These are phyloP conservation scores for Agaricales sp. DNA, from an alignment of 1,284 basidiomycete genomes.

Conservation along the genomic window DNA sequence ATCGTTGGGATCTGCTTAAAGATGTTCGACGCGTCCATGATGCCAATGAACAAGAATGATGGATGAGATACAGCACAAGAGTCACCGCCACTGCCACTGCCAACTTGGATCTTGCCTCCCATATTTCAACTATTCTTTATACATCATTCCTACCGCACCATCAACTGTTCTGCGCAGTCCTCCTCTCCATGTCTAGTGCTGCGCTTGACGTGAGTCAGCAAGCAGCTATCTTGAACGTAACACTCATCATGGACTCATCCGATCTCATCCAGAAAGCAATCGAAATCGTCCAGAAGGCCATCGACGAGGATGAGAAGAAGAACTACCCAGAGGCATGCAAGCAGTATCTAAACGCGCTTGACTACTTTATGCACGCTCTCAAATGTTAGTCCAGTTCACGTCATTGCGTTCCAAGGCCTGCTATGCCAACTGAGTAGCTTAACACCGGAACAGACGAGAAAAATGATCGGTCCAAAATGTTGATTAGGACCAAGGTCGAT, in stretches of 20 bases:
- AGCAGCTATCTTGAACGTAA: neutral
- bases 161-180: neutral
- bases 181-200: neutral
- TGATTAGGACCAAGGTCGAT: slow-evolving; percentile 85
- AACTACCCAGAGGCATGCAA: slow-evolving; percentile 95
- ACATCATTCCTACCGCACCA: too few relatives aligned
- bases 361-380: slow-evolving; percentile 93
- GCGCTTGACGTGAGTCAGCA: neutral
- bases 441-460: slow-evolving; percentile 66
- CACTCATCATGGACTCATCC: neutral
- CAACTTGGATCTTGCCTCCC: neutral
- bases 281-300: slow-evolving; percentile 89
- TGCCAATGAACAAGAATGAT: neutral
- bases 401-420: neutral
- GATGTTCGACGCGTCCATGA: slow-evolving; percentile 22
- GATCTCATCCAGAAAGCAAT: slow-evolving; percentile 71
- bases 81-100: neutral
- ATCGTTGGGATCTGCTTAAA: slow-evolving; percentile 68
- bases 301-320: slow-evolving; percentile 90
- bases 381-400: slow-evolving; percentile 32
- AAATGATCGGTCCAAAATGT: slow-evolving; percentile 85
- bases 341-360: slow-evolving; percentile 89
- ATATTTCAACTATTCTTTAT: neutral
- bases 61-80: neutral
- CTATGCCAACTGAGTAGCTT: neutral